Evolutionary conservation across 495 filamentous ascomycete species (phyloP).

Genomic region (Cercophora scortea): DNA sequence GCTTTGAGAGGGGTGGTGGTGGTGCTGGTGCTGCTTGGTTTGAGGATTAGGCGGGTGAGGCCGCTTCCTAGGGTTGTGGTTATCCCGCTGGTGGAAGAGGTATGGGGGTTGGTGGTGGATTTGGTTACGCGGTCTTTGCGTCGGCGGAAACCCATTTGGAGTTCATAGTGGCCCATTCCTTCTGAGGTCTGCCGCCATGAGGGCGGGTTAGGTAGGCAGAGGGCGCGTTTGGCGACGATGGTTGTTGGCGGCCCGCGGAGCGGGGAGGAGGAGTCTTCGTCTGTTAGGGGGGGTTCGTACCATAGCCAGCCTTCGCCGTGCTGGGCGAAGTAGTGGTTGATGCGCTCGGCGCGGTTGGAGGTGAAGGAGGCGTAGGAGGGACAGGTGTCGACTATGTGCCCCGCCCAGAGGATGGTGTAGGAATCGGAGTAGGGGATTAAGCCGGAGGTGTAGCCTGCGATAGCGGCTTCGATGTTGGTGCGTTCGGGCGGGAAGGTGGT

Average conservation of each 20-base stretch:
- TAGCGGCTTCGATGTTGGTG: slow-evolving; percentile 36
- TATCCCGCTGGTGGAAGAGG: not conserved
- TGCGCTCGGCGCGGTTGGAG: slow-evolving; percentile 26
- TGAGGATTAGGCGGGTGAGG: too few species aligned
- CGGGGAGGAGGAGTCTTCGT: not conserved
- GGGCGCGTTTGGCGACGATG: slow-evolving; percentile 25
- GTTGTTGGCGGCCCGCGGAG: not conserved
- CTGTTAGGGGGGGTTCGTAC: slow-evolving; percentile 38
- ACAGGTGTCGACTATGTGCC: slow-evolving; percentile 36
- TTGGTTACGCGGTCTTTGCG: slow-evolving; percentile 9
- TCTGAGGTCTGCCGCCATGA: slow-evolving; percentile 6
- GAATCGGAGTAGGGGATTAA: slow-evolving; percentile 29
- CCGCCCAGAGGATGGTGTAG: slow-evolving; percentile 38
- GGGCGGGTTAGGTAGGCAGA: slow-evolving; percentile 17
- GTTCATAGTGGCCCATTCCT: slow-evolving; percentile 18
- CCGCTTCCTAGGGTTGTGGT: too few species aligned
- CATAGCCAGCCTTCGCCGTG: slow-evolving; percentile 42
- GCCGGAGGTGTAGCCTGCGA: slow-evolving; percentile 33
- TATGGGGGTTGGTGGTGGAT: not conserved
- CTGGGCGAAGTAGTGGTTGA: slow-evolving; percentile 28
- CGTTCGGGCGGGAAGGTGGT: slow-evolving; percentile 28
- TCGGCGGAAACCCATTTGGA: slow-evolving; percentile 19
- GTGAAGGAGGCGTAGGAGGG: slow-evolving; percentile 29
- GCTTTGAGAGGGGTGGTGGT: not conserved
- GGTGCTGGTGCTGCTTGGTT: not conserved